Evolutionary conservation across 2,329 filamentous ascomycete species (phyloP).

Genomic region (Rachicladosporium sp.): DNA sequence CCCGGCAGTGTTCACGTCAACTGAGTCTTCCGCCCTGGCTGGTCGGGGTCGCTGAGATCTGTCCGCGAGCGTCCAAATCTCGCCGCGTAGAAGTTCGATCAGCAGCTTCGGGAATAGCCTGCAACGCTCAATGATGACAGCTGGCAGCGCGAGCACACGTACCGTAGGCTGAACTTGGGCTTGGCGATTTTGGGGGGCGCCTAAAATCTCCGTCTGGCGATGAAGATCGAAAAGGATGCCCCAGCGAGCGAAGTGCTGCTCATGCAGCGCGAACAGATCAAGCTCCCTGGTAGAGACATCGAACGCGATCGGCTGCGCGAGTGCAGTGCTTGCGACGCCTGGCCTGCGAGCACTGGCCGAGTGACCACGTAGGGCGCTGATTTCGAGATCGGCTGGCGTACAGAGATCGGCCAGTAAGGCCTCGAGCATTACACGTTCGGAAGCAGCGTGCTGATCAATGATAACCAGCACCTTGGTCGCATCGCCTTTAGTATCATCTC

Average conservation of each 20-base stretch:
- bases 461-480: slow-evolving; percentile 47
- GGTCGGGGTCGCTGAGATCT: too few species aligned
- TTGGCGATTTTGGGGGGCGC: slow-evolving; percentile 4
- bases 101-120: slow-evolving; percentile 57
- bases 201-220: neutral
- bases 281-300: slow-evolving; percentile 51
- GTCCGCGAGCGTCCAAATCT: slow-evolving; percentile 49
- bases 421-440: slow-evolving; percentile 77
- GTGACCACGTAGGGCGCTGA: neutral
- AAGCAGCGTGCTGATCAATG: slow-evolving; percentile 88
- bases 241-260: slow-evolving; percentile 55
- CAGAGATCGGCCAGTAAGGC: slow-evolving; percentile 50
- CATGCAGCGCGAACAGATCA: slow-evolving; percentile 42
- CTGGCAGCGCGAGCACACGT: slow-evolving; percentile 50
- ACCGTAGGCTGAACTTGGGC: slow-evolving; percentile 8
- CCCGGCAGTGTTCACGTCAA: neutral
- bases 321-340: slow-evolving; percentile 20
- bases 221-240: slow-evolving; percentile 55
- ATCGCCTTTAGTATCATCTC: neutral
- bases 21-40: neutral
- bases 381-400: slow-evolving; percentile 10
- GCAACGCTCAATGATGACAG: slow-evolving; percentile 64
- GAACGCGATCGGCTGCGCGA: slow-evolving; percentile 48
- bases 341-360: slow-evolving; percentile 7
- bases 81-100: slow-evolving; percentile 60